phyloP scores from a whole-genome alignment of 345 rosid species.

The Reutealis trisperma region DNA sequence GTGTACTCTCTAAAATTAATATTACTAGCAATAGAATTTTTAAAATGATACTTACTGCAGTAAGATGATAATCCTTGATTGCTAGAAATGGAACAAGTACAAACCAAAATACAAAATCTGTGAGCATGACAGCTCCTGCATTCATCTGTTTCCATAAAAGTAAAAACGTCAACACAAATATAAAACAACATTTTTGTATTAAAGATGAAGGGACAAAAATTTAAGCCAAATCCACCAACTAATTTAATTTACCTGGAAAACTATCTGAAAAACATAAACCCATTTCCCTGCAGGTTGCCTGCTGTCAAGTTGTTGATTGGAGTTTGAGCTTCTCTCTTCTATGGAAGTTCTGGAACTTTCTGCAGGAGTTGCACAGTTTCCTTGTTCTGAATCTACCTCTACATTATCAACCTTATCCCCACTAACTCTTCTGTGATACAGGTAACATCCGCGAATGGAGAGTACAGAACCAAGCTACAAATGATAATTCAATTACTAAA shows the following conservation, averaged over 20 bases:
- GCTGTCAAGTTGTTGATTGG: conserved; percentile 23
- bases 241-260: conserved; percentile 69
- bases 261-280: conserved; percentile 70
- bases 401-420: conserved; percentile 66
- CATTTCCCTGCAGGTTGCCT: conserved; percentile 58
- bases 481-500: neutral
- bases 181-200: neutral
- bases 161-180: conserved; percentile 8
- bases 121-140: conserved; percentile 98
- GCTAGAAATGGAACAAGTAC: conserved; percentile 86
- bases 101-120: conserved; percentile 95
- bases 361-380: conserved; percentile 22
- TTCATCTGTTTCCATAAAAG: conserved; percentile 57
- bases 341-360: conserved; percentile 23
- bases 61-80: conserved; percentile 66
- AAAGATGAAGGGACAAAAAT: neutral
- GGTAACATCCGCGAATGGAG: conserved; percentile 75
- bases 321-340: conserved; percentile 38
- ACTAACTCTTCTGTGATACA: conserved; percentile 55
- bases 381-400: conserved; percentile 78
- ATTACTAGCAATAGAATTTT: neutral
- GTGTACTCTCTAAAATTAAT: too few species aligned
- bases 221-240: neutral
- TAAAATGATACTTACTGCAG: conserved; percentile 52
- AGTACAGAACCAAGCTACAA: conserved; percentile 73